Percentiles rank a stretch among this genome's conserved stretches.
These are phyloP conservation scores for Globisporangium parvum DNA, from an alignment of 352 stramenopile species.

Conservation along the genomic window DNA sequence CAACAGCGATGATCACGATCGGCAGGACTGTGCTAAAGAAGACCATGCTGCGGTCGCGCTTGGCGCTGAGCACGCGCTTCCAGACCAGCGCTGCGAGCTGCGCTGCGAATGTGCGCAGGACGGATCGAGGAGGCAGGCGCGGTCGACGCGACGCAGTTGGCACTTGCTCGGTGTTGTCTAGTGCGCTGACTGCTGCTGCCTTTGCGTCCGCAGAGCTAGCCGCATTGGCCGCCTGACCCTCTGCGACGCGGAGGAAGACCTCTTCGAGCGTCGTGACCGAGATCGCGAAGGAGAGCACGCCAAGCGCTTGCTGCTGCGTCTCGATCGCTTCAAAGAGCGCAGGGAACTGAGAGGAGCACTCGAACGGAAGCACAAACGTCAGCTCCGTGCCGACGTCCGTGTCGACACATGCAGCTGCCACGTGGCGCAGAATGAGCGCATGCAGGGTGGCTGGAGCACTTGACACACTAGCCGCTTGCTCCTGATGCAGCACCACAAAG, in stretches of 20 bases:
- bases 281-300: constrained; percentile 59
- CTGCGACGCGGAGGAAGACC: constrained; percentile 87
- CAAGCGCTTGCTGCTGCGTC: constrained; percentile 18
- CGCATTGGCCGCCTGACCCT: constrained; percentile 10
- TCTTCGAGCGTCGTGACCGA: constrained; percentile 86
- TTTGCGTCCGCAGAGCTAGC: not conserved
- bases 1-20: constrained; percentile 57
- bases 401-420: constrained; percentile 30
- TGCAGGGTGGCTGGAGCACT: constrained; percentile 1
- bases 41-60: constrained; percentile 59
- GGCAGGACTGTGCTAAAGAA: constrained; percentile 73
- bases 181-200: not conserved
- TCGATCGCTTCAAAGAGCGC: constrained; percentile 76
- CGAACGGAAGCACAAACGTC: constrained; percentile 66
- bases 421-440: constrained; percentile 25
- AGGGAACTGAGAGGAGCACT: constrained; percentile 48
- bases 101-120: constrained; percentile 18
- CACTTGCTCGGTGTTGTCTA: not conserved
- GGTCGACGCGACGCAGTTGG: not conserved
- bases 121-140: not conserved
- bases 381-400: constrained; percentile 76
- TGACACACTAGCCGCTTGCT: not conserved
- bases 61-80: constrained; percentile 49
- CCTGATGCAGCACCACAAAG: constrained; percentile 20
- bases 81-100: constrained; percentile 54